Percentiles rank a stretch among this genome's conserved stretches.
Conservation (phyloP, 2,329 filamentous ascomycete species). For the Coniosporium tulheliwenetii region DNA sequence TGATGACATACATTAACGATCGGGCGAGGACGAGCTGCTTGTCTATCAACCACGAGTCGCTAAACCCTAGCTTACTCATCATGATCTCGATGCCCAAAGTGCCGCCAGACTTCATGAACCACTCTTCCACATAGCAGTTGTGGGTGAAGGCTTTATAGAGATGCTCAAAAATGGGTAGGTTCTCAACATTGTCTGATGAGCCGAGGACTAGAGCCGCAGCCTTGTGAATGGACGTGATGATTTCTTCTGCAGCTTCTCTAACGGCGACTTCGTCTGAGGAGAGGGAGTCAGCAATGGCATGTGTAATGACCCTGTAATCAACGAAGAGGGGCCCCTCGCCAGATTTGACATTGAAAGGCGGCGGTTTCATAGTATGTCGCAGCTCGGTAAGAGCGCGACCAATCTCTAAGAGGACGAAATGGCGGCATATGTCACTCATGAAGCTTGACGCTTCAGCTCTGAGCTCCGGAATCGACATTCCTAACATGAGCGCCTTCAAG, state of each 20-base stretch:
- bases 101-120: conserved; percentile 94
- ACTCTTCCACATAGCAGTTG: conserved; percentile 92
- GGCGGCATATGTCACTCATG: conserved; percentile 66
- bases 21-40: conserved; percentile 80
- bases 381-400: conserved; percentile 68
- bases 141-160: conserved; percentile 78
- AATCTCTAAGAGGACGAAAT: conserved; percentile 82
- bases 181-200: conserved; percentile 51
- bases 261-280: conserved; percentile 71
- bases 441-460: conserved; percentile 61
- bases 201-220: conserved; percentile 69
- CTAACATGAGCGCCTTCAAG: conserved; percentile 76
- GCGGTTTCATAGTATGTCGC: conserved; percentile 55
- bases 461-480: conserved; percentile 67
- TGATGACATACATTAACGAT: conserved; percentile 92
- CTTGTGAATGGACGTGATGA: conserved; percentile 64
- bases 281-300: conserved; percentile 79
- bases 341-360: conserved; percentile 58
- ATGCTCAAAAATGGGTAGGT: conserved; percentile 71
- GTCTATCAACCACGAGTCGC: conserved; percentile 65
- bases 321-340: conserved; percentile 80
- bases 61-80: conserved; percentile 69
- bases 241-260: conserved; percentile 65
- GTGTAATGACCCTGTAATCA: conserved; percentile 72
- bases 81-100: conserved; percentile 80